Evolutionary conservation across 2,329 filamentous ascomycete species (phyloP).

Genomic region (Bertia moriformis): DNA sequence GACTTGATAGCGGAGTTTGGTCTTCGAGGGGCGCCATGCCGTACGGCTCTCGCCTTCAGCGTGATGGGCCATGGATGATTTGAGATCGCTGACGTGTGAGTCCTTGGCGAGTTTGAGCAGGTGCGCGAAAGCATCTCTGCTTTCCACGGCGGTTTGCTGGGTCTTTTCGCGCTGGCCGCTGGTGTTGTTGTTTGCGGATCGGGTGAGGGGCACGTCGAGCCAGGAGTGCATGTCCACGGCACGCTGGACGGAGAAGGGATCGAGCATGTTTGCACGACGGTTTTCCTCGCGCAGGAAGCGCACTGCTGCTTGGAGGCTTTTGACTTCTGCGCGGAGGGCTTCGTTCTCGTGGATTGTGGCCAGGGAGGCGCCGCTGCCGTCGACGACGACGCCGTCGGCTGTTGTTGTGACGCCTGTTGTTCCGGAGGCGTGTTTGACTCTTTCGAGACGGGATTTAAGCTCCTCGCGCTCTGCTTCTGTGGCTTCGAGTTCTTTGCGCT

Average conservation of each 20-base stretch:
- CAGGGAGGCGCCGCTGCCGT: conserved; percentile 19
- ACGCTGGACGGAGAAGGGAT: conserved; percentile 6
- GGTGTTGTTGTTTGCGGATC: conserved; percentile 17
- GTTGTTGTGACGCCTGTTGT: conserved; percentile 17
- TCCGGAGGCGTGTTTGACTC: conserved; percentile 21
- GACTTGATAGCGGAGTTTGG: conserved; percentile 23
- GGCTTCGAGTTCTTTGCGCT: conserved; percentile 17
- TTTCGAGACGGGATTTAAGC: conserved; percentile 21
- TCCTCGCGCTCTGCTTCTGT: conserved; percentile 22
- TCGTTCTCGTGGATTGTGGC: conserved; percentile 25
- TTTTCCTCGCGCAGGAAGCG: conserved; percentile 27
- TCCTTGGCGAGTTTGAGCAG: conserved; percentile 24
- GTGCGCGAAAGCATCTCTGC: conserved; percentile 21
- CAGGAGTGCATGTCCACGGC: conserved; percentile 6
- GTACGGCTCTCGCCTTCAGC: conserved; percentile 11
- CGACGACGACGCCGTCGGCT: conserved; percentile 17
- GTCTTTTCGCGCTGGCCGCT: conserved; percentile 13
- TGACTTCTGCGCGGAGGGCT: conserved; percentile 22
- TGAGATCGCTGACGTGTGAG: conserved; percentile 20
- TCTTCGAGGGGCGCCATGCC: conserved; percentile 22
- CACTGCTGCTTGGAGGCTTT: conserved; percentile 25
- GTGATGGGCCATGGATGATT: conserved; percentile 11
- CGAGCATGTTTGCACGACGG: conserved; percentile 19
- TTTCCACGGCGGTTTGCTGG: conserved; percentile 20
- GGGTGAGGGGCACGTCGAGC: neutral